phyloP scores from a whole-genome alignment of 2,329 filamentous ascomycete species.

The Xylaria sp. region DNA sequence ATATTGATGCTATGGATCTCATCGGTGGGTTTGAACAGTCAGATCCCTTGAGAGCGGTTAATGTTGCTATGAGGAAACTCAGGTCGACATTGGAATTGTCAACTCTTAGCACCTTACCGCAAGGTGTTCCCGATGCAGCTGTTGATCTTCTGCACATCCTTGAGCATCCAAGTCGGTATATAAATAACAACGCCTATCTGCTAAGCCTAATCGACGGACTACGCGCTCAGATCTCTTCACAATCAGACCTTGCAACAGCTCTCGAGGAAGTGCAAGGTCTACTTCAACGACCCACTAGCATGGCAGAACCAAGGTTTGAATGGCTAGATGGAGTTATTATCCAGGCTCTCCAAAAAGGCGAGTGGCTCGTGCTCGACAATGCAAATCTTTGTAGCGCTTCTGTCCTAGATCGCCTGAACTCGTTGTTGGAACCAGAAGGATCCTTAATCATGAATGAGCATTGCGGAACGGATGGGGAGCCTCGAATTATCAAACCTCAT shows the following conservation, averaged over 20 bases:
- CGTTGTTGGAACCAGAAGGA: slow-evolving; percentile 89
- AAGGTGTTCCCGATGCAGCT: slow-evolving; percentile 58
- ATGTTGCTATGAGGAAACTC: slow-evolving; percentile 63
- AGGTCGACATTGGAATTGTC: slow-evolving; percentile 58
- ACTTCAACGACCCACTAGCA: slow-evolving; percentile 63
- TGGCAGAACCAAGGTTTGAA: slow-evolving; percentile 85
- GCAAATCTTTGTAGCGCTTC: slow-evolving; percentile 96
- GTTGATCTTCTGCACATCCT: slow-evolving; percentile 64
- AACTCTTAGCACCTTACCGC: slow-evolving; percentile 61
- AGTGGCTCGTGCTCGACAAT: slow-evolving; percentile 96
- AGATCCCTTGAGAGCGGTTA: slow-evolving; percentile 79
- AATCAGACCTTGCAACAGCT: slow-evolving; percentile 59
- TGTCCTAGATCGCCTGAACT: slow-evolving; percentile 93
- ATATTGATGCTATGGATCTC: slow-evolving; percentile 96
- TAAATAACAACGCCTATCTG: slow-evolving; percentile 54
- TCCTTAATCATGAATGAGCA: slow-evolving; percentile 93
- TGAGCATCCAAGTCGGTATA: slow-evolving; percentile 55
- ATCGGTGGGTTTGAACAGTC: slow-evolving; percentile 97
- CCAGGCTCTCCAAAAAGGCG: slow-evolving; percentile 83
- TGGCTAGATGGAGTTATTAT: slow-evolving; percentile 96
- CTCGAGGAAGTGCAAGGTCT: slow-evolving; percentile 62
- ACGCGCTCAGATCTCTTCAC: slow-evolving; percentile 55
- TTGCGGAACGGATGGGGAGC: slow-evolving; percentile 81
- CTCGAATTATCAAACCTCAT: slow-evolving; percentile 83
- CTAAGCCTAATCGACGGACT: slow-evolving; percentile 55